Evolutionary conservation across 495 filamentous ascomycete species (phyloP), one percentile per base, ranked within the genome.

Genomic region (Penicillium psychrofluorescens): DNA sequence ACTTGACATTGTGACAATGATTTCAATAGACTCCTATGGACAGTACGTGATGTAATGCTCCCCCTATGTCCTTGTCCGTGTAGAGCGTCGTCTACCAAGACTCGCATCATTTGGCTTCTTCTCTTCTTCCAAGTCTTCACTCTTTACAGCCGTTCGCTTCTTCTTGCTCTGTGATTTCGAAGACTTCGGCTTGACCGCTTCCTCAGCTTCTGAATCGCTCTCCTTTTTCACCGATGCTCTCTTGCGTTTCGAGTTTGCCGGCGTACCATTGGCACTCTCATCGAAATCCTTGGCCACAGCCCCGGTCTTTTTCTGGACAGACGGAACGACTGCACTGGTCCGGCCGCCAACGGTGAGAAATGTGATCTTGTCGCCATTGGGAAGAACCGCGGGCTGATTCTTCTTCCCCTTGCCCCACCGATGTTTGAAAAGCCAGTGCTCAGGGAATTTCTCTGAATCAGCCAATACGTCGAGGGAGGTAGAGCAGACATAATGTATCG

Each of bases 381-480:
- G 89, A 16, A 96, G 63, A 12, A 66, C 77, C 3, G 71, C 72
- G 0, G 70, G 41, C 6, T 74, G 71, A 41, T 85, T 84, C 58
- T 90, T 90, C 66, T 86, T 86, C 11, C 90, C 90, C 56, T 94
- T 95, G 8, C 81, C 74, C 91, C 90, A 95, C 13, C 92, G 80
- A 61, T 95, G 78, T 37, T 87, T 81, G 72, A 96, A 94, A 28
- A 98, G 68, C 92, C 91, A 98, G 43, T 90, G 71, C 36, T 89
- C 76, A 0, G 92, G 92, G 53, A 96, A 95, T 57, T 84, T 72
- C 13, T 81, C 79, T 1, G 81, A 86, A 41, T 96, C 91, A 2
- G 83, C 90, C 29, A 92, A 72, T 29, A 81, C 75, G 41, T 88
- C 85, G 8, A 90, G 80, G 0, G 91, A 85, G 5, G 78, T 79